A percentile compares a stretch with the other conserved stretches of the same genome.
phyloP scores from a whole-genome alignment of 192 early-diverging fungal genomes.

The Irineochytrium annulatum region DNA sequence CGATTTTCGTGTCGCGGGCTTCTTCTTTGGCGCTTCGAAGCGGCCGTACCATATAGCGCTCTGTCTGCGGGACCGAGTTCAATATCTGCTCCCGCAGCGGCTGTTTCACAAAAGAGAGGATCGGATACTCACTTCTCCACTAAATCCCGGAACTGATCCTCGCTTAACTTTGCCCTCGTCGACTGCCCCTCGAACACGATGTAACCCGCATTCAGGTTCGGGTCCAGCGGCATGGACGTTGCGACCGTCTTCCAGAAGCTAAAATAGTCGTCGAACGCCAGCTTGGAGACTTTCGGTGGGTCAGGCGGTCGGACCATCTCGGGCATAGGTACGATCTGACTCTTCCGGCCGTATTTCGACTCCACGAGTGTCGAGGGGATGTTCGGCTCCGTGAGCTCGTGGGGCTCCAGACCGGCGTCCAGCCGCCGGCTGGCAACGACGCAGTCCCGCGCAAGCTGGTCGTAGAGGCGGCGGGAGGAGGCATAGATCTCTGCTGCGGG shows the following conservation, averaged over 20 bases:
- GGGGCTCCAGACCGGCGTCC: no score
- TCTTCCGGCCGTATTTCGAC: no score
- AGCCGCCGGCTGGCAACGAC: constrained; percentile 46
- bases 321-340: no score
- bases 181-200: constrained; percentile 25
- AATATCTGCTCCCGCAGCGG: no score
- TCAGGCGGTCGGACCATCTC: no score
- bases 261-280: constrained; percentile 51
- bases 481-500: constrained; percentile 42
- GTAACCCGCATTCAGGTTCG: constrained; percentile 5
- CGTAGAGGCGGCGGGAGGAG: constrained; percentile 39
- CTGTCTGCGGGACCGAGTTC: no score
- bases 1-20: no score
- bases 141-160: constrained; percentile 30
- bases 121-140: constrained; percentile 36
- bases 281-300: constrained; percentile 14
- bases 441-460: constrained; percentile 45
- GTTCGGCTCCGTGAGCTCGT: no score
- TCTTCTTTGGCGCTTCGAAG: no score
- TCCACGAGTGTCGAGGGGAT: no score
- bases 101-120: no score
- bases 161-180: constrained; percentile 15
- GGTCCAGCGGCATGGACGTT: constrained; percentile 33
- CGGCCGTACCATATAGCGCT: no score
- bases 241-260: constrained; percentile 41